phyloP scores from a whole-genome alignment of 441 rosid genomes.

The Francoa sonchifolia region DNA sequence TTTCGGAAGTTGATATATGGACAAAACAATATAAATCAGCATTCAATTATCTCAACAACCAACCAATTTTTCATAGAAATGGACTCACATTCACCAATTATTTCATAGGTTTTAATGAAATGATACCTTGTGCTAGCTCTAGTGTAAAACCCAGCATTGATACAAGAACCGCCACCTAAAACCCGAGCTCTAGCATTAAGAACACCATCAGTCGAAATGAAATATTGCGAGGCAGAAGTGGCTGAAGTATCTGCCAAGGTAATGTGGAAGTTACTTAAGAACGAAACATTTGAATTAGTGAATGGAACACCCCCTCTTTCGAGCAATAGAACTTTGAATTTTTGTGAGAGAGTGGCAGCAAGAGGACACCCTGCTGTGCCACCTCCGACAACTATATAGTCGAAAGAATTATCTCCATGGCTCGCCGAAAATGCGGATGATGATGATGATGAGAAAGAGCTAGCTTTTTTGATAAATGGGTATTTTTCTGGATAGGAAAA shows the following conservation, averaged over 20 bases:
- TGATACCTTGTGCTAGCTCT: conserved; percentile 57
- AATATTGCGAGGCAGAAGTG: conserved; percentile 63
- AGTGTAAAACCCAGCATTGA: conserved; percentile 88
- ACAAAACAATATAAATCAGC: no score
- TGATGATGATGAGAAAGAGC: conserved; percentile 37
- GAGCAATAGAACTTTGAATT: conserved; percentile 55
- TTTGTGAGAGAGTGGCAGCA: conserved; percentile 70
- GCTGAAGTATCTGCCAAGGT: conserved; percentile 58
- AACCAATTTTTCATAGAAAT: neutral
- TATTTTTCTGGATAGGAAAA: conserved; percentile 25
- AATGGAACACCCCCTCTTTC: conserved; percentile 95
- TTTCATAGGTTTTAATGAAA: no score
- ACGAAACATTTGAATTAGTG: conserved; percentile 63
- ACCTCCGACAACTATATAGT: conserved; percentile 77
- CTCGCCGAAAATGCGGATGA: conserved; percentile 40
- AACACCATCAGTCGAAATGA: conserved; percentile 84
- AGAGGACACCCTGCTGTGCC: conserved; percentile 94
- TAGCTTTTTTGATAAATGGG: conserved; percentile 65
- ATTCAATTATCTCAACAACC: neutral
- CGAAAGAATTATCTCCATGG: conserved; percentile 29
- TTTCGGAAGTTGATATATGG: no score
- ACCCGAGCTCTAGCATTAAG: conserved; percentile 72
- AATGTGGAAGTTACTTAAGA: conserved; percentile 59
- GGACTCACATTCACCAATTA: no score
- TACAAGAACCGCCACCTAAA: conserved; percentile 77